These are phyloP conservation scores for Polychaeton citri DNA, from an alignment of 2,329 filamentous ascomycete genomes.

Conservation along the genomic window DNA sequence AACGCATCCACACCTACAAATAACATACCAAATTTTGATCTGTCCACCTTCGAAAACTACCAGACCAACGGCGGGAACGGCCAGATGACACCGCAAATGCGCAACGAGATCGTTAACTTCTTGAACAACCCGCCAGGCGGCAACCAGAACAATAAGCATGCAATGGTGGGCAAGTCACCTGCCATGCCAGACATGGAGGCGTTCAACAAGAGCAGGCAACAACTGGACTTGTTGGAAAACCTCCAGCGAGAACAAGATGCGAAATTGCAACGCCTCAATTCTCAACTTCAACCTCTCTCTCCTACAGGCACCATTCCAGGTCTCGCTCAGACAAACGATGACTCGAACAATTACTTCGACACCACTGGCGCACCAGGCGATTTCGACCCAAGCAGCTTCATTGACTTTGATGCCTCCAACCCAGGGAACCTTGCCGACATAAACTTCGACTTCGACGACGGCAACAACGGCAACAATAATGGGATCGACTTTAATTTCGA, in stretches of 20 bases:
- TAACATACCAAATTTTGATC: constrained; percentile 4
- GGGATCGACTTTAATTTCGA: constrained; percentile 11
- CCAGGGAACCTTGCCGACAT: constrained; percentile 5
- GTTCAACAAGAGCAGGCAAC: constrained; percentile 55
- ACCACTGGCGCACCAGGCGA: constrained; percentile 24
- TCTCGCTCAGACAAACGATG: constrained; percentile 29
- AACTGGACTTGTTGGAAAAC: constrained; percentile 66
- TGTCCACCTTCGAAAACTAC: constrained; percentile 33
- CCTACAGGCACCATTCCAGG: constrained; percentile 69
- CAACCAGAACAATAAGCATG: constrained; percentile 10
- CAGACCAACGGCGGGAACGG: constrained; percentile 32
- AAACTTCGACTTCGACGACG: constrained; percentile 15
- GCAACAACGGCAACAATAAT: constrained; percentile 5
- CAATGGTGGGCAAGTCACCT: constrained; percentile 21
- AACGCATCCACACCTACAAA: constrained; percentile 17
- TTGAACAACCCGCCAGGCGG: constrained; percentile 32
- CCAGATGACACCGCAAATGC: constrained; percentile 34
- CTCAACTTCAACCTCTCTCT: constrained; percentile 63
- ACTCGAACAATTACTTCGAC: constrained; percentile 20
- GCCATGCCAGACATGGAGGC: constrained; percentile 45
- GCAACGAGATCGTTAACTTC: constrained; percentile 33
- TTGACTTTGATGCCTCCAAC: constrained; percentile 40
- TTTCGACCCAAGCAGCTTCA: constrained; percentile 45
- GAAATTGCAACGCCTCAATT: constrained; percentile 62
- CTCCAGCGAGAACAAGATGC: constrained; percentile 67